A percentile compares a stretch with the other conserved stretches of the same genome.
Conservation (phyloP, 2,329 filamentous ascomycete species). For the Penicillium sp. region DNA sequence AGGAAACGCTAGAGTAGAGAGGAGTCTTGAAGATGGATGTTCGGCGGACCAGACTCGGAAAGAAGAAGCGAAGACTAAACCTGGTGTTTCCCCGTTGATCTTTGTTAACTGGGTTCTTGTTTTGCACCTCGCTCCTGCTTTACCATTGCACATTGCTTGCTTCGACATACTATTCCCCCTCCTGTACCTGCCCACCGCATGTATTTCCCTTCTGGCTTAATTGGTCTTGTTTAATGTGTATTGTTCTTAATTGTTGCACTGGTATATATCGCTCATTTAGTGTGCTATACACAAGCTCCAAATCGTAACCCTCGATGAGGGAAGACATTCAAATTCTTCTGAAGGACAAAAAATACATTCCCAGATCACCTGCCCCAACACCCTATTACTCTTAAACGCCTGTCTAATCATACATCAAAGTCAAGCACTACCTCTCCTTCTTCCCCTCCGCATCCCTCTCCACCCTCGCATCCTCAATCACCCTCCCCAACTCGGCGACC, state of each 20-base stretch:
- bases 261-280: not conserved
- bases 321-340: not conserved
- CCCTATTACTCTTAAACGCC: not conserved
- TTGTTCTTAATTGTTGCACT: not conserved
- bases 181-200: slow-evolving; percentile 7
- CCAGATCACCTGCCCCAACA: not conserved
- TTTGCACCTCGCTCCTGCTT: not conserved
- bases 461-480: slow-evolving; percentile 24
- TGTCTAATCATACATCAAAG: not conserved
- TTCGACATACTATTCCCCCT: slow-evolving; percentile 6
- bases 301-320: not conserved
- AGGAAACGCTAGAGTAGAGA: not conserved
- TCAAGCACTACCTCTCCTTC: slow-evolving; percentile 21
- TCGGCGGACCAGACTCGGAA: not conserved
- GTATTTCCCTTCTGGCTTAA: not conserved
- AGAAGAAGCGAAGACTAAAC: not conserved
- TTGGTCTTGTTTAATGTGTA: not conserved
- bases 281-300: not conserved
- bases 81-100: not conserved
- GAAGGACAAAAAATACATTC: no score
- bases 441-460: slow-evolving; percentile 17
- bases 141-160: not conserved
- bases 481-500: slow-evolving; percentile 27
- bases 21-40: not conserved
- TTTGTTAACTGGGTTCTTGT: not conserved